A percentile compares a stretch with the other conserved stretches of the same genome.
Conservation (phyloP, 1,284 basidiomycete genomes). For the Cystobasidium sp. region DNA sequence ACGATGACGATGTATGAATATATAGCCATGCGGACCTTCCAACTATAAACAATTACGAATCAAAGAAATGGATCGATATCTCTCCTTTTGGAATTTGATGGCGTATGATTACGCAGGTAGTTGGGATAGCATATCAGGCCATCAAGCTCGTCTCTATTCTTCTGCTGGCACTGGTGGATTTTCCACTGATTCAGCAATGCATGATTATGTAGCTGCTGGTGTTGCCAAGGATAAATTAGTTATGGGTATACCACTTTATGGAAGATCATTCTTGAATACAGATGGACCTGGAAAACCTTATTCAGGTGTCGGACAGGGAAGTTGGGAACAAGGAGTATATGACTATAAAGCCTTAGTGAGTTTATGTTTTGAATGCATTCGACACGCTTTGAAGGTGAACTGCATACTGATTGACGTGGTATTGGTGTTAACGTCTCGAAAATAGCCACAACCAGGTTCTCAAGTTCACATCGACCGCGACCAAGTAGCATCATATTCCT, state of each 20-base stretch:
- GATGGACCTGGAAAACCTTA: conserved; percentile 74
- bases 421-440: conserved; percentile 39
- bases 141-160: conserved; percentile 82
- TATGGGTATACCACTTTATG: conserved; percentile 83
- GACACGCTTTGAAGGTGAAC: conserved; percentile 42
- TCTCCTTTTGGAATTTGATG: conserved; percentile 93
- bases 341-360: conserved; percentile 71
- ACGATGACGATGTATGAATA: background rate
- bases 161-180: conserved; percentile 54
- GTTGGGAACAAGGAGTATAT: conserved; percentile 62
- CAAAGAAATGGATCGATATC: conserved; percentile 69
- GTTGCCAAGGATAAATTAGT: conserved; percentile 75
- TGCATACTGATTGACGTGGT: background rate
- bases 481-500: conserved; percentile 77
- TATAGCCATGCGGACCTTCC: conserved; percentile 69
- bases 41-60: conserved; percentile 72
- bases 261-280: conserved; percentile 80
- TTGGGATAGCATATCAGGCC: conserved; percentile 62
- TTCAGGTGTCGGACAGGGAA: conserved; percentile 75
- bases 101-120: conserved; percentile 60
- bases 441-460: conserved; percentile 66
- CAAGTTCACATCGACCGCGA: conserved; percentile 70
- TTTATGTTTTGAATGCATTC: conserved; percentile 5
- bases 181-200: conserved; percentile 73
- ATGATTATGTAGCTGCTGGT: conserved; percentile 69